phyloP scores from a whole-genome alignment of 208 protist genomes.

The Porcisia deanei region DNA sequence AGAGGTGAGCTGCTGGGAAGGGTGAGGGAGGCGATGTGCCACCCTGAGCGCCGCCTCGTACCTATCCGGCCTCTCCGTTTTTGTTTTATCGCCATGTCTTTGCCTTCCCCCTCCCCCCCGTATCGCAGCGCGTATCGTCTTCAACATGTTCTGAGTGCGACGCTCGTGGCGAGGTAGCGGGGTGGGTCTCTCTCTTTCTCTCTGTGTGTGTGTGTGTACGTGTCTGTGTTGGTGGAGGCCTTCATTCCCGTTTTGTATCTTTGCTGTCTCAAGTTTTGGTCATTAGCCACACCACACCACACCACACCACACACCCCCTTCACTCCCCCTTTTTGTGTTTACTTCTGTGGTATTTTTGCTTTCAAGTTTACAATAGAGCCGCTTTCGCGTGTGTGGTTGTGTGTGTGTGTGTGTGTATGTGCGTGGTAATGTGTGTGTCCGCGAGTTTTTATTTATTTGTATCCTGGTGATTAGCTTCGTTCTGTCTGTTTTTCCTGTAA shows the following conservation, averaged over 20 bases:
- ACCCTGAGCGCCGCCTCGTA: neutral
- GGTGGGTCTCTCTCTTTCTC: neutral
- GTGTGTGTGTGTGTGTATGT: no score
- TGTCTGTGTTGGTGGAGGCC: neutral
- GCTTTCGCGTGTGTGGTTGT: no score
- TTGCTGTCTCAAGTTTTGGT: neutral
- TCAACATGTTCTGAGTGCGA: neutral
- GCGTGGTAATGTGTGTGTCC: no score
- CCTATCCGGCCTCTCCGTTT: no score
- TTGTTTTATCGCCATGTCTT: neutral
- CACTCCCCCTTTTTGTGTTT: neutral
- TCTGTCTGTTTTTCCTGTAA: no score
- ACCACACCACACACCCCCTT: no score
- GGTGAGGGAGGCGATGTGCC: neutral
- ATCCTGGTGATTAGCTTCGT: no score
- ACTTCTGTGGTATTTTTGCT: no score
- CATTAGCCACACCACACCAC: no score
- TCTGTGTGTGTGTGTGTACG: neutral
- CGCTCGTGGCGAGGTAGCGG: neutral
- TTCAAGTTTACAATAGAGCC: neutral
- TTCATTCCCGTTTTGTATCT: neutral
- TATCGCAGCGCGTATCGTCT: neutral
- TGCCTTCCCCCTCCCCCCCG: neutral
- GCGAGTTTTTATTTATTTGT: no score
- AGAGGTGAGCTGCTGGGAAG: neutral